A percentile compares a stretch with the other conserved stretches of the same genome.
Conservation (phyloP, 805 yeast species). For the Barnettozyma salicaria region DNA sequence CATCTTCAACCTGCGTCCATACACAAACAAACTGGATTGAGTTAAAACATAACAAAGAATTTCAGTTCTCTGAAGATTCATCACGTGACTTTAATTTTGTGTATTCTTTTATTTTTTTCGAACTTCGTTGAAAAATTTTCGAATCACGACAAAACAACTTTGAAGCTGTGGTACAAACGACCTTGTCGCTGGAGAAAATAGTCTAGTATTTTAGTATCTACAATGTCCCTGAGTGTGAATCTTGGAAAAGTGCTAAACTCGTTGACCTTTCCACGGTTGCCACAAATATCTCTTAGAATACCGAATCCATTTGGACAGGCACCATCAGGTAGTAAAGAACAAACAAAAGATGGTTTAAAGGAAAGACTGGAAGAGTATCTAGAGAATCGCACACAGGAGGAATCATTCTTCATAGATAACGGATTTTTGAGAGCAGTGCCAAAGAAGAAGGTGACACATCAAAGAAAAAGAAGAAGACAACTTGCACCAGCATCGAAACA, state of each 20-base stretch:
- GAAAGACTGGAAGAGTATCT: constrained; percentile 33
- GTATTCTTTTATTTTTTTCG: no score
- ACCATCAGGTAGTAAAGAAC: constrained; percentile 7
- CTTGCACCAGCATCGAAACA: constrained; percentile 82
- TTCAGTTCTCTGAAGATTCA: no score
- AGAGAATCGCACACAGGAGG: constrained; percentile 23
- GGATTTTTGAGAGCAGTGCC: constrained; percentile 89
- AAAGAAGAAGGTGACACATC: constrained; percentile 85
- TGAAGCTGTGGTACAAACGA: no score
- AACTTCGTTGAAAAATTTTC: no score
- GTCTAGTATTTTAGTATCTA: no score
- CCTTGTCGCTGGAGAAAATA: no score
- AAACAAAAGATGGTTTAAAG: constrained; percentile 21
- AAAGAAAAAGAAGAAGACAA: constrained; percentile 76
- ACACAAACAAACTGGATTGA: no score
- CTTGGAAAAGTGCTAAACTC: constrained; percentile 17
- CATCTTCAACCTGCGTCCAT: no score
- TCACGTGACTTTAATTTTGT: no score
- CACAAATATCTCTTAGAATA: constrained; percentile 22
- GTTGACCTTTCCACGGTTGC: constrained; percentile 22
- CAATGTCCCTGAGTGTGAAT: constrained; percentile 14
- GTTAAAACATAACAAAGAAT: no score
- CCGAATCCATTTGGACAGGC: constrained; percentile 19
- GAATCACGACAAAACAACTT: no score
- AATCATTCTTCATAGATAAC: constrained; percentile 44